Evolutionary conservation across 345 rosid species (phyloP).

Genomic region (Atalantia buxifolia): DNA sequence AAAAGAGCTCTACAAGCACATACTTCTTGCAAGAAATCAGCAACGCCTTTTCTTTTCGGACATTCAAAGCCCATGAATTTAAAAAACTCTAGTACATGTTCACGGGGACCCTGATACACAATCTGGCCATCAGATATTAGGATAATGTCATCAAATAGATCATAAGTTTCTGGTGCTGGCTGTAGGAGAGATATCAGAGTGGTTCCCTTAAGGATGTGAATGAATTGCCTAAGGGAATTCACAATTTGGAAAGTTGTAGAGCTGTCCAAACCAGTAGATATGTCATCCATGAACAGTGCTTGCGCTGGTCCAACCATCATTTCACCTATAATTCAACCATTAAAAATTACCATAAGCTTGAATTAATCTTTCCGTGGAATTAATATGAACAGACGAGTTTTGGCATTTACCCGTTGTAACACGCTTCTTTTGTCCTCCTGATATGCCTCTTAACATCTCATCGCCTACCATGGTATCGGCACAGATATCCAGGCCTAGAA

Average conservation of each 20-base stretch:
- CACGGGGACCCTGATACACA: constrained; percentile 21
- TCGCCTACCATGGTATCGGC: constrained; percentile 61
- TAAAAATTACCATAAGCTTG: neutral
- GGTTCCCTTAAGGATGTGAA: constrained; percentile 62
- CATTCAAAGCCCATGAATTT: constrained; percentile 24
- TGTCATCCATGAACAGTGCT: constrained; percentile 66
- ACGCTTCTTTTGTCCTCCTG: constrained; percentile 68
- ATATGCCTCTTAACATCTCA: constrained; percentile 59
- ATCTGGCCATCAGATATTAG: constrained; percentile 62
- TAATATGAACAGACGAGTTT: neutral
- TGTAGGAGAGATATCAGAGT: constrained; percentile 74
- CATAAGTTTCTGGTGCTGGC: constrained; percentile 75
- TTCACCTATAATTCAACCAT: constrained; percentile 44
- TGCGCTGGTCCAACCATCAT: constrained; percentile 67
- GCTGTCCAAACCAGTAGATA: constrained; percentile 79
- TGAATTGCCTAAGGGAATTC: constrained; percentile 57
- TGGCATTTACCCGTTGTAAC: constrained; percentile 50
- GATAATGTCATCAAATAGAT: constrained; percentile 72
- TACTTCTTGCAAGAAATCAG: constrained; percentile 36
- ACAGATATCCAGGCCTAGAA: constrained; percentile 56
- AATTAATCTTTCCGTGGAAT: neutral
- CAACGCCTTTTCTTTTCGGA: constrained; percentile 25
- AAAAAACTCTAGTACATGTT: constrained; percentile 20
- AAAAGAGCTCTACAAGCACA: neutral
- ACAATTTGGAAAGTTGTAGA: constrained; percentile 79